phyloP scores from a whole-genome alignment of 495 filamentous ascomycete genomes.

The Pyrenula massariospora region DNA sequence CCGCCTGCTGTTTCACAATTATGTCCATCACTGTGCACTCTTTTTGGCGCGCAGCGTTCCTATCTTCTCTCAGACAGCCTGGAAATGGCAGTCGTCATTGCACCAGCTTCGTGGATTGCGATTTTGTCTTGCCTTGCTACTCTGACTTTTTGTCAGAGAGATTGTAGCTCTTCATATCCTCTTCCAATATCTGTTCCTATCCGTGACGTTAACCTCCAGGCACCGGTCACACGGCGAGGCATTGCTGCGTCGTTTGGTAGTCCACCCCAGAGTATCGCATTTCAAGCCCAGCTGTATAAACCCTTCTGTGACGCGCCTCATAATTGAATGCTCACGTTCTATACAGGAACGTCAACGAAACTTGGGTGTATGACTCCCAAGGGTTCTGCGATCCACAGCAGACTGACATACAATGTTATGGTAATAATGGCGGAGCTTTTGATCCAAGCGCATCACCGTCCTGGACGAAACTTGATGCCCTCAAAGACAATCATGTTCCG shows the following conservation, averaged over 20 bases:
- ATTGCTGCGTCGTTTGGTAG: neutral
- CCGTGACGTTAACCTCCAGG: neutral
- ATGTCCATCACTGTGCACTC: no score
- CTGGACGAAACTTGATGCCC: neutral
- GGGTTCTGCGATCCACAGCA: neutral
- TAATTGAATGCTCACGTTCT: neutral
- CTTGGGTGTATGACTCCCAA: slow-evolving; percentile 1
- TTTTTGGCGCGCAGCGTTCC: no score
- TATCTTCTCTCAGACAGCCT: no score
- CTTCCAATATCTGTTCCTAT: neutral
- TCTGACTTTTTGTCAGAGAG: no score
- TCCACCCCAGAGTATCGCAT: neutral
- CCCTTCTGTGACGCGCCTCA: neutral
- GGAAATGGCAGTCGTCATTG: no score
- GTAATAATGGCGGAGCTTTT: slow-evolving; percentile 5
- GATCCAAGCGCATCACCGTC: slow-evolving; percentile 5
- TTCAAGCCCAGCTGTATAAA: neutral
- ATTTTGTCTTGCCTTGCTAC: no score
- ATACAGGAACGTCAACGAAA: slow-evolving; percentile 2
- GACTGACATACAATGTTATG: slow-evolving; percentile 3
- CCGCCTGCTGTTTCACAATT: no score
- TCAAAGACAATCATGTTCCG: neutral
- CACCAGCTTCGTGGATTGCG: no score
- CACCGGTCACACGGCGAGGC: neutral
- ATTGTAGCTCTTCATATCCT: no score